Evolutionary conservation across 2,329 filamentous ascomycete species (phyloP).

Genomic region (Penicillium sp.): DNA sequence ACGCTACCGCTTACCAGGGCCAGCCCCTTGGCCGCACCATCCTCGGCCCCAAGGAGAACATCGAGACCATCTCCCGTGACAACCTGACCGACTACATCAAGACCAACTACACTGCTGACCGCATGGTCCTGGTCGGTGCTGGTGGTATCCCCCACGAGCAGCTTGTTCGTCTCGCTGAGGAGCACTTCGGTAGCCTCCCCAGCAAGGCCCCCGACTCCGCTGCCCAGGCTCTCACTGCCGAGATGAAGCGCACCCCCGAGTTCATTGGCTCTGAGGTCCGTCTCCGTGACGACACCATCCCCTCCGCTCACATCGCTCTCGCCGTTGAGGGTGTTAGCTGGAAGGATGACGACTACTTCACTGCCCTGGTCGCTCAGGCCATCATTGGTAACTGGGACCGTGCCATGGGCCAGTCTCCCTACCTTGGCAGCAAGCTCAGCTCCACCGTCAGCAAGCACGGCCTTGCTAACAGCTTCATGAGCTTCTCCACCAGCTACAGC

Average conservation of each 20-base stretch:
- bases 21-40: slow-evolving; percentile 98
- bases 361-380: slow-evolving; percentile 92
- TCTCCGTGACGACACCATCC: slow-evolving; percentile 93
- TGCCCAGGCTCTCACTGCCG: slow-evolving; percentile 69
- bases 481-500: slow-evolving; percentile 99
- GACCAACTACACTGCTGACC: slow-evolving; percentile 98
- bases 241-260: slow-evolving; percentile 82
- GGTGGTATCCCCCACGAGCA: slow-evolving; percentile 92
- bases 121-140: slow-evolving; percentile 96
- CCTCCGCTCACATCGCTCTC: slow-evolving; percentile 95
- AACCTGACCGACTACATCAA: slow-evolving; percentile 97
- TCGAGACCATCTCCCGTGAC: slow-evolving; percentile 87
- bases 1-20: slow-evolving; percentile 95
- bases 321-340: slow-evolving; percentile 99
- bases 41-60: slow-evolving; percentile 96
- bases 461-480: slow-evolving; percentile 99
- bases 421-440: slow-evolving; percentile 98
- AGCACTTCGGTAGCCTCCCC: slow-evolving; percentile 85
- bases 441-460: slow-evolving; percentile 90
- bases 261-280: slow-evolving; percentile 96
- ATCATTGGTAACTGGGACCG: slow-evolving; percentile 99
- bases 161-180: slow-evolving; percentile 93
- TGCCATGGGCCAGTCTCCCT: slow-evolving; percentile 94
- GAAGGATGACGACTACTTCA: slow-evolving; percentile 99
- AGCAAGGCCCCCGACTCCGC: slow-evolving; percentile 72